These are phyloP conservation scores for Agrocybe pediades DNA, from an alignment of 768 basidiomycete genomes.

Conservation along the genomic window DNA sequence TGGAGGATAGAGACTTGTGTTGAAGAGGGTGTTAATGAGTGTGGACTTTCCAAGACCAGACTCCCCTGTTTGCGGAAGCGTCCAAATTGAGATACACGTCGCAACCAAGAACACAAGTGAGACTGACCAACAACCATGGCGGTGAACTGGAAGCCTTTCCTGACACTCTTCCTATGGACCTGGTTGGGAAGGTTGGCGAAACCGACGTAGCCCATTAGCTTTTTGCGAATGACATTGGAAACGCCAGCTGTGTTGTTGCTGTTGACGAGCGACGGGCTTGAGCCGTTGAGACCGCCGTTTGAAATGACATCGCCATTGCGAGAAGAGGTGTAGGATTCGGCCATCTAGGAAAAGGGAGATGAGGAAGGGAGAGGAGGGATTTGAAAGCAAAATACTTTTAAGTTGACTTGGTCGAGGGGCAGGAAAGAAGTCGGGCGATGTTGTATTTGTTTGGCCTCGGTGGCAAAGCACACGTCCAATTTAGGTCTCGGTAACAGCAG, in stretches of 20 bases:
- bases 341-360: slow-evolving; percentile 52
- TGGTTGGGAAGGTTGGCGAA: slow-evolving; percentile 99
- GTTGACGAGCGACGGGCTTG: slow-evolving; percentile 58
- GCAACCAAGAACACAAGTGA: slow-evolving; percentile 15
- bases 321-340: slow-evolving; percentile 74
- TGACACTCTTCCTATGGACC: slow-evolving; percentile 96
- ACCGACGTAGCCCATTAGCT: slow-evolving; percentile 93
- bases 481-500: slow-evolving; percentile 54
- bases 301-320: slow-evolving; percentile 62
- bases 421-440: slow-evolving; percentile 52
- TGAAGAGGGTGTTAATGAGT: slow-evolving; percentile 98
- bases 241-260: slow-evolving; percentile 34
- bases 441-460: slow-evolving; percentile 49
- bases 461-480: slow-evolving; percentile 40
- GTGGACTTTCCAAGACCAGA: slow-evolving; percentile 99
- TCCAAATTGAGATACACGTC: slow-evolving; percentile 27
- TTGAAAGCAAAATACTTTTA: slow-evolving; percentile 48
- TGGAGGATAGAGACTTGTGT: slow-evolving; percentile 90
- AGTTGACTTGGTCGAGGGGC: slow-evolving; percentile 52
- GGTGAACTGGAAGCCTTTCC: slow-evolving; percentile 99
- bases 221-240: slow-evolving; percentile 74
- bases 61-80: slow-evolving; percentile 68
- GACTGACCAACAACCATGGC: slow-evolving; percentile 97
- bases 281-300: slow-evolving; percentile 64
- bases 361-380: slow-evolving; percentile 28